Evolutionary conservation across 108 stramenopile genomes (phyloP), one percentile per base, ranked within the genome.

Genomic region (Skeletonema costatum): DNA sequence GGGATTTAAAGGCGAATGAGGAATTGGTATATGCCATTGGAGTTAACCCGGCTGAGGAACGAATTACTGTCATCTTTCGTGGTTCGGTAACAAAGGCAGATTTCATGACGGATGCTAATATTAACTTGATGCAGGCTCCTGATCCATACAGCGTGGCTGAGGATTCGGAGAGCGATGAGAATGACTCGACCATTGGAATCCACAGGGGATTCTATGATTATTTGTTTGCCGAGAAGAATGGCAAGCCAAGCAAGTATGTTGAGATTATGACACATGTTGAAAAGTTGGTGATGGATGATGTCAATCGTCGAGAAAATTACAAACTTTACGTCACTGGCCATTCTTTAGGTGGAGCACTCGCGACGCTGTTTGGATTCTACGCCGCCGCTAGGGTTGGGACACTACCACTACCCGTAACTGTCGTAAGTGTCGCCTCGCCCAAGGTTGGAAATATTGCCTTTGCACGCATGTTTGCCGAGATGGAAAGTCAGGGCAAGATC

Each of bases 151-250:
- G 60, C n/a, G 17, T 64, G 31, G 32, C 13, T n/a, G 60, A 65
- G 3, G 59, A 41, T n/a, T 41, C 5, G 42, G 73, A 56, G 0
- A 33, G 16, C 7, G 25, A 13, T 64, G 71, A 67, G 14, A 36
- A 29, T 17, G 50, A 9, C 38, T 38, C 38, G 30, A 32, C 46
- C 25, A 60, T 90, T 42, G 78, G 83, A 6, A 64, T 93, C 17
- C 90, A 93, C 61, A 66, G 79, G 50, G 90, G 90, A 32, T 91
- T 93, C 67, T 81, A 86, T 70, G 85, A 89, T 46, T 92, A 92
- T 80, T 67, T 92, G 1, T 84, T 88, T 44, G 71, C 77, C 9
- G n/a, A 68, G 31, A 84, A 77, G 41, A 60, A 84, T 10, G 62
- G 78, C n/a, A 68, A 35, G 36, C 76, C 70, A 36, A 86, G 82